Evolutionary conservation across 129 eudicot genomes (phyloP).

Genomic region (Flaveria robusta): DNA sequence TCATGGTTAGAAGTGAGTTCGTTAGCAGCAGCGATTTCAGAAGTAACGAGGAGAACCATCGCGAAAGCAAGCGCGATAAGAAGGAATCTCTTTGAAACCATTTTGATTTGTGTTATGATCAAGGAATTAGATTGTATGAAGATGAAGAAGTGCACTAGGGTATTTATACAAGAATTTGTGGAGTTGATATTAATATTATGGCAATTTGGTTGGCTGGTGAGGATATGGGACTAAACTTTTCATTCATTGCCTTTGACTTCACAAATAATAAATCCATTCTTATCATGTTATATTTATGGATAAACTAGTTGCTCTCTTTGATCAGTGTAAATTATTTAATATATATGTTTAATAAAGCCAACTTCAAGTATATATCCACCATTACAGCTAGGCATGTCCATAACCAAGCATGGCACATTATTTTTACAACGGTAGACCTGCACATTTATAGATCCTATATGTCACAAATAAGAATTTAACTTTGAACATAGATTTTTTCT

Average conservation of each 20-base stretch:
- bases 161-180: conserved; percentile 26
- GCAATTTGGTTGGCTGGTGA: conserved; percentile 30
- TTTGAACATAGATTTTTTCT: no score
- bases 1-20: conserved; percentile 35
- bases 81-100: conserved; percentile 34
- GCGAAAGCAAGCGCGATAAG: conserved; percentile 34
- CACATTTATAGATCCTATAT: no score
- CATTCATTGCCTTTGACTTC: background rate
- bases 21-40: conserved; percentile 34
- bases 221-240: conserved; percentile 3
- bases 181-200: background rate
- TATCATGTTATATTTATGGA: background rate
- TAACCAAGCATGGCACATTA: background rate
- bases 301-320: background rate
- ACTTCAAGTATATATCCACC: background rate
- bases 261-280: conserved; percentile 4
- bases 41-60: conserved; percentile 32
- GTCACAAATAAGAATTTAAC: no score
- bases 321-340: no score
- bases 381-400: background rate
- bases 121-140: conserved; percentile 10
- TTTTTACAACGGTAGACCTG: background rate
- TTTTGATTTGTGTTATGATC: background rate
- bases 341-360: background rate
- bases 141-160: background rate